Conservation (phyloP, 129 eudicot species). For the Gnaphalium uliginosum region DNA sequence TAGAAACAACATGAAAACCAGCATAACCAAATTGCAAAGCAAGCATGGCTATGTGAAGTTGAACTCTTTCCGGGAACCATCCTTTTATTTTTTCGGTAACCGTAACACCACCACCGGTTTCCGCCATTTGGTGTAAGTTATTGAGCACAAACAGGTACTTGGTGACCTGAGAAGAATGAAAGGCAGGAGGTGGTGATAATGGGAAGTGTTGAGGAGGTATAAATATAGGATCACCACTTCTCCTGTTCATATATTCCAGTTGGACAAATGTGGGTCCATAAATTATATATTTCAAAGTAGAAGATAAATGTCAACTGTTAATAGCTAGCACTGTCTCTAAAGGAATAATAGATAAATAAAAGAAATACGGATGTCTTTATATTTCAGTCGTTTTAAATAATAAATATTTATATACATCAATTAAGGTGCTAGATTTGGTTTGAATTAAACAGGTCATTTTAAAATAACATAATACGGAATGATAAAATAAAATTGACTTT, state of each 20-base stretch:
- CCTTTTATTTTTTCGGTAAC: constrained; percentile 43
- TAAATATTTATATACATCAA: too few relatives aligned
- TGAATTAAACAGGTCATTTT: too few relatives aligned
- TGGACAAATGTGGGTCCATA: not conserved
- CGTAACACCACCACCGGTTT: constrained; percentile 39
- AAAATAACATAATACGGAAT: too few relatives aligned
- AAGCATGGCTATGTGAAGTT: constrained; percentile 89
- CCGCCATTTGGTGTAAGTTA: constrained; percentile 49
- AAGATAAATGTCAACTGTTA: not conserved
- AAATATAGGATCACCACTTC: constrained; percentile 40
- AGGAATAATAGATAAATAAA: too few relatives aligned
- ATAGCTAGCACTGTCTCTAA: too few relatives aligned
- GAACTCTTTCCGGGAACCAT: constrained; percentile 83
- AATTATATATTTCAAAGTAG: not conserved
- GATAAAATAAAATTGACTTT: too few relatives aligned
- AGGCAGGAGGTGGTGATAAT: constrained; percentile 19
- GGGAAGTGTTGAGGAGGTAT: constrained; percentile 40
- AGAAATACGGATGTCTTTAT: too few relatives aligned
- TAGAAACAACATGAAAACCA: constrained; percentile 94
- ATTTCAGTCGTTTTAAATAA: too few relatives aligned
- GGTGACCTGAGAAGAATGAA: constrained; percentile 16
- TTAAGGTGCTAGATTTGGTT: too few relatives aligned
- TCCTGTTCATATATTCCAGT: constrained; percentile 25
- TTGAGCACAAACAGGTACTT: not conserved
- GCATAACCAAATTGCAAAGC: constrained; percentile 96